These are phyloP conservation scores for Aspergillus pseudoviridinutans DNA, from an alignment of 2,329 filamentous ascomycete species.

Conservation along the genomic window DNA sequence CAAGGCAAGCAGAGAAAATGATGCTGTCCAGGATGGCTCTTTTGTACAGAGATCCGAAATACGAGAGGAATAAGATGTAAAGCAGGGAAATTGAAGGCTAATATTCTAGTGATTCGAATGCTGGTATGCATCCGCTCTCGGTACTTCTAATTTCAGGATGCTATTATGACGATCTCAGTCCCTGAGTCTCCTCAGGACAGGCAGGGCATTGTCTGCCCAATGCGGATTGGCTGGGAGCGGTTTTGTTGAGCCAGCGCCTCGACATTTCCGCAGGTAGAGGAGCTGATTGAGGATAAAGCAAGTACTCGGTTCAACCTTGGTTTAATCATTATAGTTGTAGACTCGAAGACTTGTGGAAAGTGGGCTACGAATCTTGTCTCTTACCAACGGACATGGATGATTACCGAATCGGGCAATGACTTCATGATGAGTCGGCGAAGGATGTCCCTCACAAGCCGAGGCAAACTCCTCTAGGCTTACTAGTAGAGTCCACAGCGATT, in stretches of 20 bases:
- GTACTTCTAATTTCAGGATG: neutral
- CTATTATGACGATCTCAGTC: neutral
- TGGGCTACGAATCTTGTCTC: no score
- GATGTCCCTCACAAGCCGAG: neutral
- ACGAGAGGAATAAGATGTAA: neutral
- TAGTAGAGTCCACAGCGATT: neutral
- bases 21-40: neutral
- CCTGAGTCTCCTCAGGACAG: neutral
- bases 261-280: no score
- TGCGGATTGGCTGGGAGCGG: neutral
- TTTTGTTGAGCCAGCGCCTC: no score
- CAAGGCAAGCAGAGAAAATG: neutral
- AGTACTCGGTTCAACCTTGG: neutral
- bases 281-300: neutral
- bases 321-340: neutral
- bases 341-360: neutral
- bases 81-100: neutral
- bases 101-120: neutral
- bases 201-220: neutral
- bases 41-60: neutral
- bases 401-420: neutral
- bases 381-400: neutral
- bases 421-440: neutral
- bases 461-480: neutral
- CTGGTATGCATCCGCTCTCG: neutral